Evolutionary conservation across 2,329 filamentous ascomycete species (phyloP).

Genomic region (Tolypocladium capitatum): DNA sequence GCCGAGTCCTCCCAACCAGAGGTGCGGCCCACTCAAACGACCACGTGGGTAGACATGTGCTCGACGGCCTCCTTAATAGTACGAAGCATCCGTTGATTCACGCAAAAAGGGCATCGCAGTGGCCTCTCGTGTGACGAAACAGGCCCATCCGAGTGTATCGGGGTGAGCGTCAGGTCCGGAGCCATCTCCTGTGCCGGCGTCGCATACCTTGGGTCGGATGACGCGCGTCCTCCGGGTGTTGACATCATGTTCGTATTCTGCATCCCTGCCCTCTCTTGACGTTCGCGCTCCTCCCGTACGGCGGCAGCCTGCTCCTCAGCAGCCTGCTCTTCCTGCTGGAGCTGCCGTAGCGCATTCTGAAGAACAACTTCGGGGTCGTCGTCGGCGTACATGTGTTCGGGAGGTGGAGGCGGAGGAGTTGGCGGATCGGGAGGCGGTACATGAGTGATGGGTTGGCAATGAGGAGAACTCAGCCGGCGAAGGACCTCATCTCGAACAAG

Average conservation of each 20-base stretch:
- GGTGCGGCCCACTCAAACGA: conserved; percentile 25
- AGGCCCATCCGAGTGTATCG: conserved; percentile 37
- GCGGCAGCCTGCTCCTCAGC: conserved; percentile 44
- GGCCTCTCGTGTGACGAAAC: conserved; percentile 33
- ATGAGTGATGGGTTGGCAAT: conserved; percentile 9
- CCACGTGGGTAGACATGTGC: conserved; percentile 48
- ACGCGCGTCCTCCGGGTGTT: conserved; percentile 15
- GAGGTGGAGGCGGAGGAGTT: conserved; percentile 14
- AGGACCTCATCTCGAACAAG: conserved; percentile 46
- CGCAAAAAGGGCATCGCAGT: conserved; percentile 45
- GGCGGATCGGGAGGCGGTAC: conserved; percentile 11
- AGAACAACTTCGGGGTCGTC: conserved; percentile 46
- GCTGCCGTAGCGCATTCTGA: conserved; percentile 43
- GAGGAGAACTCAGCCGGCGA: conserved; percentile 18
- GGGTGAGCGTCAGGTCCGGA: conserved; percentile 37
- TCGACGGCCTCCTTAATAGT: conserved; percentile 50
- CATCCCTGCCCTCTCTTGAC: conserved; percentile 26
- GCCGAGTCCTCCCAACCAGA: not conserved
- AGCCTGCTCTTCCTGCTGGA: conserved; percentile 46
- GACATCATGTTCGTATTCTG: conserved; percentile 18
- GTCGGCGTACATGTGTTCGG: conserved; percentile 29
- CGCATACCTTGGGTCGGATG: conserved; percentile 19
- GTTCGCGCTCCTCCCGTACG: conserved; percentile 38
- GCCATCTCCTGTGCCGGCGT: conserved; percentile 21
- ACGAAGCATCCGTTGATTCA: conserved; percentile 47